These are phyloP conservation scores for Pisolithus thermaeus DNA, from an alignment of 1,284 basidiomycete species.

Conservation along the genomic window DNA sequence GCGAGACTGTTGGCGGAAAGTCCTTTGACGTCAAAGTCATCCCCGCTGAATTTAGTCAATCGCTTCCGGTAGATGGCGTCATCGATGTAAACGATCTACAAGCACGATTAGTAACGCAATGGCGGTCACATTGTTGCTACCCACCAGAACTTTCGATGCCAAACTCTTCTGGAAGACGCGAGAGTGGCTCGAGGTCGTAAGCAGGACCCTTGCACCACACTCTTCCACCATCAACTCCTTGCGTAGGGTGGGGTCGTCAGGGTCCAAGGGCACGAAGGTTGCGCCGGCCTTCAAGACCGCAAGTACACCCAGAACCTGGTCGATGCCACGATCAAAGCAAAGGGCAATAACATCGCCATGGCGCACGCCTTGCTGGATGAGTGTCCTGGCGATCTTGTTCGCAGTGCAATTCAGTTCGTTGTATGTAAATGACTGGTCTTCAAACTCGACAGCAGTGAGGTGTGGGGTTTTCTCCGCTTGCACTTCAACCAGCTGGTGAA, in stretches of 20 bases:
- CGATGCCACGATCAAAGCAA: conserved; percentile 25
- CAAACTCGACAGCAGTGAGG: conserved; percentile 22
- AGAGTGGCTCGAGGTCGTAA: conserved; percentile 22
- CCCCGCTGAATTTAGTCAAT: conserved; percentile 10
- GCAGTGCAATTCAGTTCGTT: conserved; percentile 20
- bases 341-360: conserved; percentile 24
- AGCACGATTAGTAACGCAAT: conserved; percentile 1
- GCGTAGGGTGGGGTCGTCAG: conserved; percentile 26
- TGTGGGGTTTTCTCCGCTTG: conserved; percentile 18
- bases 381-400: conserved; percentile 22
- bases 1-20: conserved; percentile 22
- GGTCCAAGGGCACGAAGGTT: conserved; percentile 27
- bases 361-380: conserved; percentile 20
- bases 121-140: not conserved
- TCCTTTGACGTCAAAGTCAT: conserved; percentile 16
- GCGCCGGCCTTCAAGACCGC: conserved; percentile 30
- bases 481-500: conserved; percentile 23
- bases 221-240: conserved; percentile 26
- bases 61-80: conserved; percentile 22
- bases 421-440: conserved; percentile 21
- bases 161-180: conserved; percentile 19
- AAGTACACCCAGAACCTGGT: conserved; percentile 26
- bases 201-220: conserved; percentile 22
- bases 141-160: conserved; percentile 20
- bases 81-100: conserved; percentile 22